Conservation (phyloP, 176 grass and related monocot species). For the Avena insularis region DNA sequence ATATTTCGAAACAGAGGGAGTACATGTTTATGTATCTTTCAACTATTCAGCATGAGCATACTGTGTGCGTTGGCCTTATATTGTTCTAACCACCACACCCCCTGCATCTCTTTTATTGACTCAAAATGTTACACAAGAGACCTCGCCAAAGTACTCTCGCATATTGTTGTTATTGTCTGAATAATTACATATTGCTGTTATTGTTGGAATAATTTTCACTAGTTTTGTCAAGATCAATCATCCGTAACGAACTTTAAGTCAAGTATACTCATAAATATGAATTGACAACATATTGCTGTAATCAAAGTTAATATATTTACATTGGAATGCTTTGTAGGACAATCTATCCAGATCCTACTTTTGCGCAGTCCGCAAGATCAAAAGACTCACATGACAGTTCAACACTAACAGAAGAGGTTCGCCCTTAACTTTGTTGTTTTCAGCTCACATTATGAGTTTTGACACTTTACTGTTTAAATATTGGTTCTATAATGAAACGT, state of each 20-base stretch:
- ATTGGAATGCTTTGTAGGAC: slow-evolving; percentile 38
- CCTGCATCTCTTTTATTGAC: slow-evolving; percentile 1
- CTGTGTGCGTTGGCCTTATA: not conserved
- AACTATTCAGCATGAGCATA: not conserved
- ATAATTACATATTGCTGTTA: not conserved
- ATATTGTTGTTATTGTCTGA: too few species aligned
- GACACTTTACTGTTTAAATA: not conserved
- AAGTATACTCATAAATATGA: slow-evolving; percentile 5
- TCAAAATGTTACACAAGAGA: not conserved
- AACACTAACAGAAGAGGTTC: slow-evolving; percentile 83
- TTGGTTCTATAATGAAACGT: not conserved
- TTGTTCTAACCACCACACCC: not conserved
- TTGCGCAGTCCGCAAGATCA: slow-evolving; percentile 48
- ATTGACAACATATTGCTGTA: not conserved
- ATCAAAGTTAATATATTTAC: slow-evolving; percentile 6
- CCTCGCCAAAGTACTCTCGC: not conserved
- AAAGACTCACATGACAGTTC: slow-evolving; percentile 62
- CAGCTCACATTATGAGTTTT: slow-evolving; percentile 1
- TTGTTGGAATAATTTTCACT: slow-evolving; percentile 1
- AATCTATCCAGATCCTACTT: slow-evolving; percentile 54
- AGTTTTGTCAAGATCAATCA: slow-evolving; percentile 1
- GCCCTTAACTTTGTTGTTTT: slow-evolving; percentile 26
- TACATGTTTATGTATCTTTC: not conserved
- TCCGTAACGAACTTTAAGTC: slow-evolving; percentile 12
- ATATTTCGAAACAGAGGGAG: too few species aligned